Evolutionary conservation across 768 basidiomycete genomes (phyloP), one percentile per base, ranked within the genome.

Genomic region (Russula earlei): DNA sequence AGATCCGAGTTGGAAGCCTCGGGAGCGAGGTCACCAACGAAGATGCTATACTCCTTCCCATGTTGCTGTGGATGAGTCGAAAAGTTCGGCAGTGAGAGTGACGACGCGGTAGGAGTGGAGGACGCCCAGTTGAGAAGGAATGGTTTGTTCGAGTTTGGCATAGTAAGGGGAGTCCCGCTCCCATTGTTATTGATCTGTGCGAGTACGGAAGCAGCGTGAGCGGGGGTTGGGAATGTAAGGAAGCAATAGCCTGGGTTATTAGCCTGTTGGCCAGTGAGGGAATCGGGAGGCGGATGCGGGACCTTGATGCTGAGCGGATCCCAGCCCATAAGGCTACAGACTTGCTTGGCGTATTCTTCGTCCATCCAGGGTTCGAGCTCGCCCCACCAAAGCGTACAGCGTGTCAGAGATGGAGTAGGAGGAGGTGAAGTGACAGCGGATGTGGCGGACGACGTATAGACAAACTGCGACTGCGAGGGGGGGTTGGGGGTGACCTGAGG

Each of bases 291-390:
- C 17, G 81, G 77, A 56, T 72, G 80, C 15, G 88, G 87, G 34
- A 91, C 81, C 69, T 83, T 83, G 71, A 89, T 81, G 67, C 68
- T 77, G 66, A 82, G 75, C 15, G 83, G 79, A 56, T 90, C 87
- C 91, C 92, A 94, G 55, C 85, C 82, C 87, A 92, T 89, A 66
- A 91, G 73, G 43, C 69, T 72, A 70, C 90, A 90, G 65, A 92
- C 88, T 68, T 91, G 87, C 70, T 87, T 85, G 42, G 84, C 87
- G 75, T 93, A 95, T 68, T 89, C 86, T 79, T 92, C 90, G 72
- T 94, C 91, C 93, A 95, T 94, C 92, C 92, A 95, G 62, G 85
- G 83, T 70, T 95, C 92, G 52, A 95, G 80, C 65, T 90, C 87
- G 62, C 84, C 82, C 82, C 93, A 89, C 77, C 82, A 88, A 63